Evolutionary conservation across 257 asterid species (phyloP), one percentile per base, ranked within the genome.

Genomic region (Ehretia macrophylla): DNA sequence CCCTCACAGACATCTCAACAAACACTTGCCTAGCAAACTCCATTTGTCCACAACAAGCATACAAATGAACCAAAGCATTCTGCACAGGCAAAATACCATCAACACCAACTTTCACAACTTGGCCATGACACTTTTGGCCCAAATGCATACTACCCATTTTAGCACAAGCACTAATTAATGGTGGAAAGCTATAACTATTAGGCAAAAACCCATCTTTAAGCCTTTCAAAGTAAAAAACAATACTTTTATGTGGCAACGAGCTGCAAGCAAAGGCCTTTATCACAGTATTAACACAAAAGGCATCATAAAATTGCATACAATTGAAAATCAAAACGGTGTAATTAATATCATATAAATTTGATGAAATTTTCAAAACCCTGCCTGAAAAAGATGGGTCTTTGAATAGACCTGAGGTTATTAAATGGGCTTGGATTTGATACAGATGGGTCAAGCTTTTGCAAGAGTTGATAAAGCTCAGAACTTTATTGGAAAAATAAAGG

Each of bases 91-190:
- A 69, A 64, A 83, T 77, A 35, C 17, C 27, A 67, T 74, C 89
- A 55, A 85, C 89, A 27, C 96, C 96, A 48, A 73, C 63, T 54
- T 83, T 87, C 68, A 81, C 54, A 48, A 68, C 79, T 53, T 83
- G 95, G 38, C 87, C 87, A 39, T 87, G 92, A 63, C 92, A 83
- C 80, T 79, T 78, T 59, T 70, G 70, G 13, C 92, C 96, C 75
- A 65, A 58, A 53, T 70, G 69, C 76, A 74, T 65, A 60, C 75
- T 52, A 27, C 78, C 70, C 76, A 50, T 47, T 66, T 72, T 85
- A 39, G 84, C 77, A 65, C 95, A 85, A 46, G 84, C 85, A 67
- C 92, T 83, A 11, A 87, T 56, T 17, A 87, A 66, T 1, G 83
- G 87, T 2, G 87, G 86, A 59, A 85, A 87, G 13, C 89, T 87